Base-by-base conservation (phyloP, 116 monocot species). In the Papilionanthe hybrid region DNA sequence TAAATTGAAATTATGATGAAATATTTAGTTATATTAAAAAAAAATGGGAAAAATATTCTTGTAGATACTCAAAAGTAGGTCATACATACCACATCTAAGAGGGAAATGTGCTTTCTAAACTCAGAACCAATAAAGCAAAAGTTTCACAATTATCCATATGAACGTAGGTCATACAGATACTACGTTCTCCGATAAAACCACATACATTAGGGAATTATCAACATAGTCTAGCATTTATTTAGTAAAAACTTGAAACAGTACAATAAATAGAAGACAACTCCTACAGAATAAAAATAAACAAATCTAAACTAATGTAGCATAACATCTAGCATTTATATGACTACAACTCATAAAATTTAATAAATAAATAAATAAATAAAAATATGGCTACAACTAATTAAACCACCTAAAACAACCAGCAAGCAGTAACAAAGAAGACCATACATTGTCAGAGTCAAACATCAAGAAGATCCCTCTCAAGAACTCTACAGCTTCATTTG, bases 371-470 rank as follows among this genome's bases (percentile, higher is more conserved):
- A n/a, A n/a, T n/a, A n/a, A n/a, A n/a, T n/a, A n/a, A n/a, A n/a
- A n/a, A n/a, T n/a, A n/a, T n/a, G n/a, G n/a, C n/a, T n/a, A n/a
- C n/a, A n/a, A n/a, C n/a, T n/a, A n/a, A n/a, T n/a, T n/a, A n/a
- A n/a, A n/a, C n/a, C n/a, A n/a, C n/a, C n/a, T n/a, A n/a, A n/a
- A n/a, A n/a, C n/a, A n/a, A n/a, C n/a, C 68, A 68, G 12, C 12
- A 32, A 67, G 27, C n/a, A 29, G n/a, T n/a, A n/a, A 11, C 67
- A 45, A 63, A 56, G 79, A 76, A 42, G 68, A 76, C 50, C 86
- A 42, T 92, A 96, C 96, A 89, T 87, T 92, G 78, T 97, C 97
- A 25, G 89, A 87, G 78, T 97, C 97, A 83, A 94, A 97, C 86
- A 88, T 86, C 42, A 76, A 57, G 86, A 97, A 97, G 27, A 88